These are phyloP conservation scores for Phaeophleospora eucalypticola DNA, from an alignment of 2,329 filamentous ascomycete genomes.

Conservation along the genomic window DNA sequence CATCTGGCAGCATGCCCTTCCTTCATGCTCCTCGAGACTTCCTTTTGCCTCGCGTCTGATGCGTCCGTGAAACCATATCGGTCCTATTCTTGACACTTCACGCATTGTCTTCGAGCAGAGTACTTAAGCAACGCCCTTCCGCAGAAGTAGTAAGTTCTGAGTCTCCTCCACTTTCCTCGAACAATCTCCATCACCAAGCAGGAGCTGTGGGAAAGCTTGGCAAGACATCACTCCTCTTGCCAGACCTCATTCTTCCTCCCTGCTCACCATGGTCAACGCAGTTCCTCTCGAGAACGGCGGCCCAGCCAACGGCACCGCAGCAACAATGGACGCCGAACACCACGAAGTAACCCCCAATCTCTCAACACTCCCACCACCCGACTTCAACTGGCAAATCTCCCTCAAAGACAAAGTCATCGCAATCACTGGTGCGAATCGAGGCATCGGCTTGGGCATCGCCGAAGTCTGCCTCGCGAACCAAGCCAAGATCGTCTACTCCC, in stretches of 20 bases:
- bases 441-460: slow-evolving; percentile 30
- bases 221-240: no score
- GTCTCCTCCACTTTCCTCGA: neutral
- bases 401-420: slow-evolving; percentile 42
- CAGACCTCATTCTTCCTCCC: no score
- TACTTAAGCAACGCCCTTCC: neutral
- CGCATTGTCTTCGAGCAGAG: no score
- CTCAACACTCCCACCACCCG: slow-evolving; percentile 40
- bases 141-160: neutral
- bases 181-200: no score
- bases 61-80: neutral
- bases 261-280: slow-evolving; percentile 25
- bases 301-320: slow-evolving; percentile 14
- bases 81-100: neutral
- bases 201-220: no score
- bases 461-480: slow-evolving; percentile 32
- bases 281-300: slow-evolving; percentile 22
- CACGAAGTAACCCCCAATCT: slow-evolving; percentile 32
- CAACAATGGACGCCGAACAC: slow-evolving; percentile 12
- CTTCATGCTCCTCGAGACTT: neutral
- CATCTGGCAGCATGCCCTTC: neutral
- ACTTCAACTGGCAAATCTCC: slow-evolving; percentile 45
- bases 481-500: slow-evolving; percentile 28
- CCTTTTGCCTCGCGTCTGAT: neutral
- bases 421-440: slow-evolving; percentile 34